Evolutionary conservation across 1,284 basidiomycete genomes (phyloP), one percentile per base, ranked within the genome.

Genomic region (Cystobasidiaceae sp.): DNA sequence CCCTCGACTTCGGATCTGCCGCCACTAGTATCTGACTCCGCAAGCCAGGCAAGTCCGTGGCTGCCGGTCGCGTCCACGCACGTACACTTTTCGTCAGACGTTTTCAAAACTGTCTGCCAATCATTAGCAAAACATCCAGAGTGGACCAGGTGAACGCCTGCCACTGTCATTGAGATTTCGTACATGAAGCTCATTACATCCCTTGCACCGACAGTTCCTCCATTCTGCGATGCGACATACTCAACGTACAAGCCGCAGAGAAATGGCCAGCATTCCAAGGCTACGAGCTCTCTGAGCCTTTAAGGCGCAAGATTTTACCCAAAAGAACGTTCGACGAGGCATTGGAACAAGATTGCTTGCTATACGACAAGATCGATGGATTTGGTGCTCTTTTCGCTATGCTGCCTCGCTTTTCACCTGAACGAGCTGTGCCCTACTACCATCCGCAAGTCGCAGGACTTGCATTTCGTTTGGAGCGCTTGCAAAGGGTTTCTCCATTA

Each of bases 271-370:
- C 62, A 0, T 25, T 71, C 34, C 37, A 65, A 0, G 81, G 77
- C 0, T 73, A 80, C 39, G 74, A 66, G 0, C 76, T 79, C 6
- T 73, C 80, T 15, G 79, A 81, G 19, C 81, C 78, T 59, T 80
- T 88, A 9, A 82, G 82, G 70, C 79, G 89, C 17, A 83, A 76
- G 61, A 79, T 91, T 11, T 80, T 90, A 1, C 85, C 89, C n/a
- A 76, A 87, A 68, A 88, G 87, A 3, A 83, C 81, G 4, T 80
- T 88, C 7, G 89, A 90, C 71, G 75, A 76, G 0, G 73, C 81
- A 2, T 75, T 90, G n/a, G 84, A 88, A 45, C 88, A 90, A 72
- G 81, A 84, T 56, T 91, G 89, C 74, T 85, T 85, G 0, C 76
- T 89, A 8, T 87, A 86, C 71, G 75, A 74, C 2, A 64, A 71